Conservation (phyloP, 2,329 filamentous ascomycete species). For the Colletotrichum navitas region DNA sequence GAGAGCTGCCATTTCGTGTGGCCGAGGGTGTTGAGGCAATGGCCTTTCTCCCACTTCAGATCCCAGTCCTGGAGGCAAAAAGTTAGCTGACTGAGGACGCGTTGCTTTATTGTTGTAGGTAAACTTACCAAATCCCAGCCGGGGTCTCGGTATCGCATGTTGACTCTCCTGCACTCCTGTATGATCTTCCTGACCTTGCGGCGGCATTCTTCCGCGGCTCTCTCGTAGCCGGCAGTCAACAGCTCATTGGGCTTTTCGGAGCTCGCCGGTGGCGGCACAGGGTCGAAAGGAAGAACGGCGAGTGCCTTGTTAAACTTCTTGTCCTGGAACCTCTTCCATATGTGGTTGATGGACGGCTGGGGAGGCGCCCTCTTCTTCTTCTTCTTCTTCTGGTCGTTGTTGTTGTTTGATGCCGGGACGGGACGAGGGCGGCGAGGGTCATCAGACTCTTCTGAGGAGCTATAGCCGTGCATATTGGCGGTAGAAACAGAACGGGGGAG, state of each 20-base stretch:
- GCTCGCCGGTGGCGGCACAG: slow-evolving; percentile 64
- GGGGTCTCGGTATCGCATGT: slow-evolving; percentile 82
- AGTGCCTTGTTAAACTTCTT: slow-evolving; percentile 74
- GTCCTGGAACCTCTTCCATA: slow-evolving; percentile 73
- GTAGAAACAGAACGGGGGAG: not conserved
- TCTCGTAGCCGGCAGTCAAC: slow-evolving; percentile 70
- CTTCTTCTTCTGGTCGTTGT: slow-evolving; percentile 63
- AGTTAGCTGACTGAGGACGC: slow-evolving; percentile 9
- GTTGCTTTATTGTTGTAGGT: not conserved
- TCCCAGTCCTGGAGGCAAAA: slow-evolving; percentile 67
- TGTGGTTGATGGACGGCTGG: slow-evolving; percentile 75
- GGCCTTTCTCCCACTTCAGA: slow-evolving; percentile 73
- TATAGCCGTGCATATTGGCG: slow-evolving; percentile 59
- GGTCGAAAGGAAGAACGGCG: slow-evolving; percentile 73
- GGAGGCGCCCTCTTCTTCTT: slow-evolving; percentile 72
- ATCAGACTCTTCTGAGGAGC: slow-evolving; percentile 64
- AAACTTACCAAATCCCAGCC: slow-evolving; percentile 68
- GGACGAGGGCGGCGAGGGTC: slow-evolving; percentile 56
- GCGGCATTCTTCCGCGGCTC: slow-evolving; percentile 73
- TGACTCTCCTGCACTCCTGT: slow-evolving; percentile 77
- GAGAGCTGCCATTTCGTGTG: slow-evolving; percentile 65
- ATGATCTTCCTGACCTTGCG: slow-evolving; percentile 73
- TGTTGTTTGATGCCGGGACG: slow-evolving; percentile 51
- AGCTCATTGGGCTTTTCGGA: slow-evolving; percentile 70
- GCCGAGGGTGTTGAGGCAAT: slow-evolving; percentile 67